Percentiles rank a stretch among this genome's conserved stretches.
phyloP scores from a whole-genome alignment of 345 rosid species.

The Eucalyptus erythrocorys region DNA sequence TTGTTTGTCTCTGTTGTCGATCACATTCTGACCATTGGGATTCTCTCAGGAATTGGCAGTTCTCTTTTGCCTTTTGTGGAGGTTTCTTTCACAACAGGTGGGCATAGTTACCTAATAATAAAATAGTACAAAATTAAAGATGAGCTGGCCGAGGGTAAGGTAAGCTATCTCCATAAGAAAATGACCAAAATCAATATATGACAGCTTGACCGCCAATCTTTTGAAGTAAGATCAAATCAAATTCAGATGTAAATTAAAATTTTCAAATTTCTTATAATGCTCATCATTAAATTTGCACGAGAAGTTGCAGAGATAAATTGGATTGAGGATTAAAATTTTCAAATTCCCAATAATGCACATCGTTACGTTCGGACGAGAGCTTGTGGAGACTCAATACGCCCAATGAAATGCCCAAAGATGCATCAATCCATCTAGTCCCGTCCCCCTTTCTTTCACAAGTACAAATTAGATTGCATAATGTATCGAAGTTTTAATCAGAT shows the following conservation, averaged over 20 bases:
- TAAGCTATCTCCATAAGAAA: neutral
- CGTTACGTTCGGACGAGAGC: neutral
- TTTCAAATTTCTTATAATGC: neutral
- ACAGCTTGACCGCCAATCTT: neutral
- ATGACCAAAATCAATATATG: neutral
- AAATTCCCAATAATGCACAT: neutral
- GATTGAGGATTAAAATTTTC: neutral
- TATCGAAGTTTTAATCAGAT: neutral
- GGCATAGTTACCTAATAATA: no score
- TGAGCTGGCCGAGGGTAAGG: neutral
- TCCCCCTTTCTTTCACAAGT: neutral
- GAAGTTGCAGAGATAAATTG: neutral
- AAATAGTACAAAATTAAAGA: neutral
- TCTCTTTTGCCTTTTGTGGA: neutral
- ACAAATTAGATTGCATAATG: neutral
- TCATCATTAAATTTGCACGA: neutral
- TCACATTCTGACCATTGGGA: neutral
- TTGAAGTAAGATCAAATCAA: neutral
- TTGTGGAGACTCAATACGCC: neutral
- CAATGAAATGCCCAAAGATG: neutral
- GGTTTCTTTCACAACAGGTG: neutral
- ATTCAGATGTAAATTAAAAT: neutral
- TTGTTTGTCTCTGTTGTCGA: neutral
- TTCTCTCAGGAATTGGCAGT: neutral
- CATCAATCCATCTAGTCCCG: neutral